Percentiles rank a stretch among this genome's conserved stretches.
Evolutionary conservation across 352 stramenopile genomes (phyloP).

Genomic region (Thraustochytrium striatum): DNA sequence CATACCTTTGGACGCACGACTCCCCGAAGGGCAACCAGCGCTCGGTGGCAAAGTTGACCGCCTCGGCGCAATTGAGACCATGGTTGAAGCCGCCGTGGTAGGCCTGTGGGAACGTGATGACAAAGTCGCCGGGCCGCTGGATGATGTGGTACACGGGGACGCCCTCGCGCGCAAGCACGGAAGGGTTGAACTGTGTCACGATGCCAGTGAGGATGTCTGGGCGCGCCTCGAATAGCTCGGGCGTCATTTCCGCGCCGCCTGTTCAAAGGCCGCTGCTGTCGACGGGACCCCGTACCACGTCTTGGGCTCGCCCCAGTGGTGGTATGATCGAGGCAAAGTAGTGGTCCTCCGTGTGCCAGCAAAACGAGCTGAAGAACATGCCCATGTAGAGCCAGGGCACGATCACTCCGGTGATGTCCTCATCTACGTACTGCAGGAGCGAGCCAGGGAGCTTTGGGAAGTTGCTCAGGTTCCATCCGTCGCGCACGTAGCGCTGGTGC

Average conservation of each 20-base stretch:
- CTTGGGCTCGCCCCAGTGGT: conserved; percentile 93
- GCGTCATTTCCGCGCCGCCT: conserved; percentile 81
- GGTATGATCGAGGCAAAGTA: conserved; percentile 99
- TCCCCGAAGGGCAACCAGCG: conserved; percentile 76
- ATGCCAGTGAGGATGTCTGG: conserved; percentile 85
- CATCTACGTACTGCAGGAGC: conserved; percentile 89
- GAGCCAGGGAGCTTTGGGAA: conserved; percentile 86
- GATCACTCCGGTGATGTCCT: conserved; percentile 97
- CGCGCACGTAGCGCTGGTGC: conserved; percentile 64
- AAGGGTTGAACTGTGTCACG: conserved; percentile 49
- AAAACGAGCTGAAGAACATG: conserved; percentile 98
- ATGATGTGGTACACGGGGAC: conserved; percentile 88
- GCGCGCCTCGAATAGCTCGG: conserved; percentile 86
- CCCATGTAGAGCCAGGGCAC: conserved; percentile 99
- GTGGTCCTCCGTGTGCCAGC: conserved; percentile 99
- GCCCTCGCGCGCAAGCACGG: background rate
- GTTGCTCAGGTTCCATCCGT: conserved; percentile 98
- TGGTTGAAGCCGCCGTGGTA: conserved; percentile 97
- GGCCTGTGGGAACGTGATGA: conserved; percentile 95
- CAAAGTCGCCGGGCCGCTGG: conserved; percentile 93
- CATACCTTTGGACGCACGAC: conserved; percentile 59
- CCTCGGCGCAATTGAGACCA: conserved; percentile 86
- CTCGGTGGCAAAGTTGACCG: conserved; percentile 80
- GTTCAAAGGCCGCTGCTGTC: conserved; percentile 80
- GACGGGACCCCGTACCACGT: conserved; percentile 93